Conservation (phyloP, 352 stramenopile genomes). For the Globisporangium splendens region DNA sequence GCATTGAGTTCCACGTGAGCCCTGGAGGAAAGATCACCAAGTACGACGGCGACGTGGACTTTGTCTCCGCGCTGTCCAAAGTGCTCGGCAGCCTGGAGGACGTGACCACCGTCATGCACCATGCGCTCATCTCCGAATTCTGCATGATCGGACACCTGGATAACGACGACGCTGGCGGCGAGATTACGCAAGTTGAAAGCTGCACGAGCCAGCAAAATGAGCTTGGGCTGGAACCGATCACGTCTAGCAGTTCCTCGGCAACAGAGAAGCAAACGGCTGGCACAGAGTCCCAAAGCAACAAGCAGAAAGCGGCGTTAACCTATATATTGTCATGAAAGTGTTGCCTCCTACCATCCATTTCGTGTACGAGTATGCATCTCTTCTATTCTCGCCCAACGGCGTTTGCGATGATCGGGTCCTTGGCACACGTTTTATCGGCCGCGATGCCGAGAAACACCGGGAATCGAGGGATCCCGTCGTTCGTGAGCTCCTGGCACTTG, state of each 20-base stretch:
- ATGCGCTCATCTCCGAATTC: conserved; percentile 10
- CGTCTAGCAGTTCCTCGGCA: too few relatives aligned
- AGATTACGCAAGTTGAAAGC: background rate
- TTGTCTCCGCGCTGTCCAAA: conserved; percentile 10
- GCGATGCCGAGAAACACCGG: conserved; percentile 61
- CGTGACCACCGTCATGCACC: conserved; percentile 4
- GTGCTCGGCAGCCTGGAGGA: conserved; percentile 13
- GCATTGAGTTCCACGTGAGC: conserved; percentile 16
- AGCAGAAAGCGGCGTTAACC: background rate
- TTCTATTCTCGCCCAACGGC: conserved; percentile 11
- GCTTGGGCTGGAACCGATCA: too few relatives aligned
- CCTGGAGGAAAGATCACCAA: conserved; percentile 8
- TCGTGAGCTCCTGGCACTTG: conserved; percentile 78
- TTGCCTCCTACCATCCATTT: too few relatives aligned
- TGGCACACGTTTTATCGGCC: conserved; percentile 47
- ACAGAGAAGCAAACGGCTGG: background rate
- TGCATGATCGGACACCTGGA: conserved; percentile 10
- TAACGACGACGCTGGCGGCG: background rate
- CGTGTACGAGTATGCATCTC: too few relatives aligned
- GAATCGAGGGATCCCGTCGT: conserved; percentile 65
- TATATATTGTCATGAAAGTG: conserved; percentile 1
- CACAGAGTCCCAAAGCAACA: background rate
- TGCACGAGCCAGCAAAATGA: too few relatives aligned
- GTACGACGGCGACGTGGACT: conserved; percentile 20
- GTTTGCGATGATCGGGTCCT: conserved; percentile 49